Evolutionary conservation across 306 rosid species (phyloP), one percentile per base, ranked within the genome.

Genomic region (Lathyrus tuberosus): DNA sequence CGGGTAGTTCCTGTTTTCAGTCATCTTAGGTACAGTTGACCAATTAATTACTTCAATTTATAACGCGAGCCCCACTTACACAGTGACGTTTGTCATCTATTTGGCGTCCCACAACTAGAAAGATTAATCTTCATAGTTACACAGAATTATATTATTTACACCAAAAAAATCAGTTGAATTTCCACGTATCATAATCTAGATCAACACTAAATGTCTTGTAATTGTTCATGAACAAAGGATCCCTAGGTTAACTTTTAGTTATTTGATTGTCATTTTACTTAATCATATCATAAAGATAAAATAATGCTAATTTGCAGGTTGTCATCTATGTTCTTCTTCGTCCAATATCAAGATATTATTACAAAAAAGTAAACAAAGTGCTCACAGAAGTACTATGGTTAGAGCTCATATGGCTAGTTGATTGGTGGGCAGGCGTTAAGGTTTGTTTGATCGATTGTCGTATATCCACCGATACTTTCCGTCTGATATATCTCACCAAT

Each of bases 381-480:
- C 81, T 90, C 54, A 86, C 87, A 16, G 96, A 93, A 80, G 69
- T 80, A 67, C 76, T 93, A 48, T 90, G 98, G 98, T 75, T 93
- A 72, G 87, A 93, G 75, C 89, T 88, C 76, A 67, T 90, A 74
- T 93, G 96, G 87, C 90, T 93, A 26, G 62, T 90, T 75, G 96
- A 93, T 82, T 93, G 98, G 98, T 88, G 97, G 97, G 94, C 90
- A n/a, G 86, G 84, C 17, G 68, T 84, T 77, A 85, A 88, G 98
- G 98, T 87, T 10, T 30, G 14, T 5, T 71, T 80, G 14, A 20
- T 22, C 13, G 1, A 52, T 2, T 6, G 0, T 51, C 7, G 68
- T 67, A 54, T 43, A 33, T 22, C 44, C 40, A 10, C 37, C 31
- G 35, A 16, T 20, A 10, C 33, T 44, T 11, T 5, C 24, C 68